Base-by-base conservation (phyloP, 441 rosid species). In the Sinapis alba region DNA sequence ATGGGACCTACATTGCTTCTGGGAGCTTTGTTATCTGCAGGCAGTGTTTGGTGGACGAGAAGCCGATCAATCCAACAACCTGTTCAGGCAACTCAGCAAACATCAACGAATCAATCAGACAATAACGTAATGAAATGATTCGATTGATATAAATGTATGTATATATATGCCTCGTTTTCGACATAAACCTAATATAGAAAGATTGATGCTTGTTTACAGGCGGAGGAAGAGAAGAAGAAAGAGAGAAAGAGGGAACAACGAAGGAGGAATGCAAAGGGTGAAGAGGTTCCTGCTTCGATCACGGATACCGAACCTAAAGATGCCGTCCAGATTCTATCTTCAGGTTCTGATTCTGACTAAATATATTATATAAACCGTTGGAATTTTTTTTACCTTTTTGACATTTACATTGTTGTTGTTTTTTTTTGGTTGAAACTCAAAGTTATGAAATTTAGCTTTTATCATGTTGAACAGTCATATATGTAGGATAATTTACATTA, bases 1-100 rank as follows among this genome's bases (percentile, higher is more conserved):
- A 83, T 90, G 41, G 98, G 99, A 58, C 96, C 99, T 1, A 79
- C 85, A 79, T 85, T 96, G 84, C 97, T 96, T 80, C 78, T 96
- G 83, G 90, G 85, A 73, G 88, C 98, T 65, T 83, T 96, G 65
- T 68, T 96, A 81, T 86, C 96, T 26, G 85, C 81, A 59, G 97
- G 94, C 59, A 79, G 86, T 68, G 78, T 88, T 70, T 96, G 93
- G 95, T 73, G 91, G 81, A 80, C 53, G 64, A 88, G 95, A 83
- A 90, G 86, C 78, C 96, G 86, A 23, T 74, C 74, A 43, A 78
- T 79, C 64, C 77, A 65, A 81, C 81, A 66, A 61, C 73, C 73
- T 73, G 74, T 56, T 68, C 75, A 68, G 62, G 57, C 74, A 47
- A 83, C 65, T 73, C 83, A 75, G 77, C 68, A 57, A 13, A 2